phyloP scores from a whole-genome alignment of 176 grass and related monocot genomes.

The Puya raimondii region DNA sequence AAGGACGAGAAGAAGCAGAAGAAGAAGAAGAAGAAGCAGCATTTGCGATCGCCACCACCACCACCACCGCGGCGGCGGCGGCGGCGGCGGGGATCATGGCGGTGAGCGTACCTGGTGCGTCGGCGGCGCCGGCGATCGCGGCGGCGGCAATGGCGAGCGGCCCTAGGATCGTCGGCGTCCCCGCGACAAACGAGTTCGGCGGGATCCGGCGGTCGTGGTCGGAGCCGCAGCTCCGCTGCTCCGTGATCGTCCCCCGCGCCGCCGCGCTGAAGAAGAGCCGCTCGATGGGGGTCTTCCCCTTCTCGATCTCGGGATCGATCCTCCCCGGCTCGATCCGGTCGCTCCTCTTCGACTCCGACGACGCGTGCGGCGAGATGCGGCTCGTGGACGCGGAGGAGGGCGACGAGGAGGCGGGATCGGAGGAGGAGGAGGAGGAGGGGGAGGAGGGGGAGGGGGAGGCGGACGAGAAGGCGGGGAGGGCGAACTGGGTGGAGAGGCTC shows the following conservation, averaged over 20 bases:
- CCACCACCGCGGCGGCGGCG: not conserved
- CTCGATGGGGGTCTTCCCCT: slow-evolving; percentile 59
- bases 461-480: slow-evolving; percentile 19
- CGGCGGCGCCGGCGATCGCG: no score
- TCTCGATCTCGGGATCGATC: slow-evolving; percentile 43
- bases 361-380: no score
- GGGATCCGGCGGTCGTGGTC: no score
- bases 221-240: slow-evolving; percentile 35
- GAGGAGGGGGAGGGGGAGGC: slow-evolving; percentile 12
- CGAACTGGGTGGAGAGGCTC: slow-evolving; percentile 53
- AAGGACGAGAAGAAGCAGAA: no score
- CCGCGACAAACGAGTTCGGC: no score
- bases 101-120: no score
- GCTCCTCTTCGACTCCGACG: not conserved
- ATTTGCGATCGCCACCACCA: no score
- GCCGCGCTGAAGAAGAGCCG: slow-evolving; percentile 58
- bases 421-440: not conserved
- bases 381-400: slow-evolving; percentile 7
- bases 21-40: no score
- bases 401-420: slow-evolving; percentile 20
- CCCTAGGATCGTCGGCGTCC: no score
- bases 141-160: no score
- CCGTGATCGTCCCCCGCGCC: slow-evolving; percentile 21
- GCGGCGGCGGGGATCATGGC: not conserved
- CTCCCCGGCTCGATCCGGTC: slow-evolving; percentile 27